Evolutionary conservation across 169 alveolate genomes (phyloP).

Genomic region (Plasmodium inui): DNA sequence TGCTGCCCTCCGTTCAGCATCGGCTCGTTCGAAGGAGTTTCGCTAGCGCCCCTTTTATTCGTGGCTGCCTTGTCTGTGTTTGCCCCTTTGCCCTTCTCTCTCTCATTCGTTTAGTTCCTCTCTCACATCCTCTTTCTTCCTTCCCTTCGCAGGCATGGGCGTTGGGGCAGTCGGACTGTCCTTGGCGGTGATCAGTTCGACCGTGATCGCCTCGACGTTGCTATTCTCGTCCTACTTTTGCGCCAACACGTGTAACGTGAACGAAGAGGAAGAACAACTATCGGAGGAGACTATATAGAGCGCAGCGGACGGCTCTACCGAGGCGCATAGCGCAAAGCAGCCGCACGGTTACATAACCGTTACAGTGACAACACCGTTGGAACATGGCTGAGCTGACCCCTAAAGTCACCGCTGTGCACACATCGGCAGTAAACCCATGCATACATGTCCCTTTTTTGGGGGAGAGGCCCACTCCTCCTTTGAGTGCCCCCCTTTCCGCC

Average conservation of each 20-base stretch:
- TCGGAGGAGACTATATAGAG: constrained; percentile 9
- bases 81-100: neutral
- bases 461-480: neutral
- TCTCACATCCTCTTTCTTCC: neutral
- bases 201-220: constrained; percentile 62
- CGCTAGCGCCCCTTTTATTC: neutral
- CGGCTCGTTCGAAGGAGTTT: neutral
- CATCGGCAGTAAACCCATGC: neutral
- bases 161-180: constrained; percentile 73
- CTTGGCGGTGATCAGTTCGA: constrained; percentile 58
- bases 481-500: neutral
- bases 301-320: too few relatives aligned
- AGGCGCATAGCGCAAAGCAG: neutral
- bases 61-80: neutral
- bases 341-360: neutral
- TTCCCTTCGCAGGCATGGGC: constrained; percentile 39
- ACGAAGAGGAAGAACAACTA: constrained; percentile 51
- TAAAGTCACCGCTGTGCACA: neutral
- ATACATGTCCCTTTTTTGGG: neutral
- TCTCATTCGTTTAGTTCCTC: neutral
- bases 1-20: neutral
- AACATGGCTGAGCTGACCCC: too few relatives aligned
- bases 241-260: constrained; percentile 60
- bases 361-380: neutral
- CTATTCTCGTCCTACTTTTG: constrained; percentile 56